A percentile compares a stretch with the other conserved stretches of the same genome.
These are phyloP conservation scores for Cajanus cajan DNA, from an alignment of 306 rosid genomes.

Conservation along the genomic window DNA sequence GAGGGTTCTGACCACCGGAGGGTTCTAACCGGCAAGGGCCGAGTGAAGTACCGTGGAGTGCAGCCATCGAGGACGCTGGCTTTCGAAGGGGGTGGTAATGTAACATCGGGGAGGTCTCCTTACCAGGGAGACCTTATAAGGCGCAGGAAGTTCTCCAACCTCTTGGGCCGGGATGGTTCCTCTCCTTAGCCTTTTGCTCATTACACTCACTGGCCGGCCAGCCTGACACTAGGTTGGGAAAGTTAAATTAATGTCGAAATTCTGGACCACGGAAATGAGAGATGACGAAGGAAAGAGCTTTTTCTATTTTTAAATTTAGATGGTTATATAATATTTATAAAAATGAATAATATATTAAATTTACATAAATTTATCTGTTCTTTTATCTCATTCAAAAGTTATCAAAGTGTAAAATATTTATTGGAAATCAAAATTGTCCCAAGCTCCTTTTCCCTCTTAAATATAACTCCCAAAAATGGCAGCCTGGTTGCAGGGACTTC, in stretches of 20 bases:
- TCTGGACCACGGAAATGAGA: background rate
- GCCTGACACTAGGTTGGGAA: background rate
- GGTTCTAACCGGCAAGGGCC: no score
- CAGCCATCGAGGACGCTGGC: no score
- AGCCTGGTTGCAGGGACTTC: background rate
- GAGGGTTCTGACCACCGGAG: no score
- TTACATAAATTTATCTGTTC: background rate
- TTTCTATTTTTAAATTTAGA: no score
- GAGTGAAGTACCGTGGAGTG: no score
- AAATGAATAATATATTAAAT: background rate
- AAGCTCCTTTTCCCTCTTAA: background rate
- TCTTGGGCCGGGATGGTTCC: no score
- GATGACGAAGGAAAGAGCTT: background rate
- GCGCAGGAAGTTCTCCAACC: no score
- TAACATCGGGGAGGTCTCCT: no score
- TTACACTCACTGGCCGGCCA: background rate
- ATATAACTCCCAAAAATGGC: background rate
- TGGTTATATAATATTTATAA: no score
- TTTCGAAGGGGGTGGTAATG: no score
- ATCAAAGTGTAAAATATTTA: background rate
- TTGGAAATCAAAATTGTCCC: background rate
- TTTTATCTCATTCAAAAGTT: background rate
- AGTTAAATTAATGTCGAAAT: background rate
- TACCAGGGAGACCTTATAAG: no score
- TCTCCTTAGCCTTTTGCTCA: no score